A percentile compares a stretch with the other conserved stretches of the same genome.
phyloP scores from a whole-genome alignment of 2,329 filamentous ascomycete species.

The Penicillium sp. region DNA sequence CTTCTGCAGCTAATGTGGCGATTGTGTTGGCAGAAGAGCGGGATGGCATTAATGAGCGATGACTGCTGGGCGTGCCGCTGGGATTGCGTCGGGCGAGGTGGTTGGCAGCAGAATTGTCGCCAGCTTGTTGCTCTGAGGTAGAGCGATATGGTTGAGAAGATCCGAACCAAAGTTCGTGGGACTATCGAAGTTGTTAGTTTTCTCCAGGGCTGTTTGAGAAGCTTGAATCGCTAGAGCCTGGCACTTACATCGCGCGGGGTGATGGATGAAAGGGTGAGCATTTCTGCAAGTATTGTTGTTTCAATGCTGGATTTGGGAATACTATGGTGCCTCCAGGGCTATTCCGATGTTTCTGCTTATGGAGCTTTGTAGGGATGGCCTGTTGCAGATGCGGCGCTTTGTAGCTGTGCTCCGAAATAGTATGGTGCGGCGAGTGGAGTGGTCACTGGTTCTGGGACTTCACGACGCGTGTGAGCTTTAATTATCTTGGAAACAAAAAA shows the following conservation, averaged over 20 bases:
- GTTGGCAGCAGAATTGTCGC: slow-evolving; percentile 28
- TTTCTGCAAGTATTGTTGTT: slow-evolving; percentile 8
- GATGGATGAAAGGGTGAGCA: slow-evolving; percentile 67
- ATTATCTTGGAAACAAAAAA: not conserved
- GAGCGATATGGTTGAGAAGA: slow-evolving; percentile 55
- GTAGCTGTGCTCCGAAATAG: not conserved
- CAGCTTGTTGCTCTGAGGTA: slow-evolving; percentile 33
- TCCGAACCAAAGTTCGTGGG: slow-evolving; percentile 72
- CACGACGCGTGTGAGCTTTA: not conserved
- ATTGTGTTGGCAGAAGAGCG: slow-evolving; percentile 62
- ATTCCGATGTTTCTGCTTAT: not conserved
- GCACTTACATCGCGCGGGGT: slow-evolving; percentile 67
- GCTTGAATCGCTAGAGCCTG: not conserved
- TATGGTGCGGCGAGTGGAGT: not conserved
- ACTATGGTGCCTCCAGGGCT: not conserved
- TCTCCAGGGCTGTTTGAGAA: slow-evolving; percentile 17
- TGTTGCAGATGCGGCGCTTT: not conserved
- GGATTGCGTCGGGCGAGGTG: slow-evolving; percentile 30
- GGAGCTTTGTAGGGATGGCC: not conserved
- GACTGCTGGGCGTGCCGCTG: slow-evolving; percentile 18
- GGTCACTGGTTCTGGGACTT: not conserved
- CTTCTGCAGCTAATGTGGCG: slow-evolving; percentile 70
- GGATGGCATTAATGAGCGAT: slow-evolving; percentile 41
- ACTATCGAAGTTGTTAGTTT: slow-evolving; percentile 46
- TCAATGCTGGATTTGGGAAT: not conserved